Conservation (phyloP, 495 filamentous ascomycete species). For the Astrocystis sublimbata region DNA sequence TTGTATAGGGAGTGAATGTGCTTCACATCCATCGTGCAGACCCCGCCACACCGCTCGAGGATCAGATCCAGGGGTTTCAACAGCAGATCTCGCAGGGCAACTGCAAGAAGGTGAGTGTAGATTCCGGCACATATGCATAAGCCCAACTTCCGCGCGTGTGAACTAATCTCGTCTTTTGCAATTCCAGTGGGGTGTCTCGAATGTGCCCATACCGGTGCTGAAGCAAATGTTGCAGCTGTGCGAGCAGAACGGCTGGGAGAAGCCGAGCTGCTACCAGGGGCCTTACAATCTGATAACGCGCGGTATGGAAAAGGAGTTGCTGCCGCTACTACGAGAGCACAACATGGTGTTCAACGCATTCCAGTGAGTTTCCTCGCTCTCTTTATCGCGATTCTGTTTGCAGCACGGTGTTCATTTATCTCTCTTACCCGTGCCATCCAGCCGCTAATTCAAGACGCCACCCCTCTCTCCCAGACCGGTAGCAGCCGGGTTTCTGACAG, state of each 20-base stretch:
- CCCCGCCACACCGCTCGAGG: conserved; percentile 34
- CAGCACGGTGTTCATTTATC: too few species aligned
- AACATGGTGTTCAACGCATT: conserved; percentile 52
- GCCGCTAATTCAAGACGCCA: too few species aligned
- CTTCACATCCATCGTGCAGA: conserved; percentile 41
- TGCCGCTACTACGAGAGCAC: conserved; percentile 52
- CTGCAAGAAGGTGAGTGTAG: conserved; percentile 27
- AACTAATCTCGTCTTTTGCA: too few species aligned
- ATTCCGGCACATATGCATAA: background rate
- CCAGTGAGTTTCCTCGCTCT: conserved; percentile 23
- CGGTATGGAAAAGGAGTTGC: conserved; percentile 33
- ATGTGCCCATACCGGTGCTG: conserved; percentile 37
- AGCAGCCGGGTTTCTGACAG: conserved; percentile 52
- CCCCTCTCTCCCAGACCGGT: conserved; percentile 21
- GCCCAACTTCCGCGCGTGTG: too few species aligned
- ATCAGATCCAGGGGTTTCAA: conserved; percentile 35
- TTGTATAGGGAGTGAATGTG: conserved; percentile 31
- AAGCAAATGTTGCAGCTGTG: conserved; percentile 38
- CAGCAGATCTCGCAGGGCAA: conserved; percentile 29
- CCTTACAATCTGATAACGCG: conserved; percentile 45
- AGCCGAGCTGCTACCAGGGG: conserved; percentile 46
- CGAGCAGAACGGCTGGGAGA: conserved; percentile 39
- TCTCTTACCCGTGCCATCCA: too few species aligned
- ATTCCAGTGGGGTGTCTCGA: conserved; percentile 45
- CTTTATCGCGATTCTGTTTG: too few species aligned